These are phyloP conservation scores for Thraustotheca clavata DNA, from an alignment of 352 stramenopile genomes.

Conservation along the genomic window DNA sequence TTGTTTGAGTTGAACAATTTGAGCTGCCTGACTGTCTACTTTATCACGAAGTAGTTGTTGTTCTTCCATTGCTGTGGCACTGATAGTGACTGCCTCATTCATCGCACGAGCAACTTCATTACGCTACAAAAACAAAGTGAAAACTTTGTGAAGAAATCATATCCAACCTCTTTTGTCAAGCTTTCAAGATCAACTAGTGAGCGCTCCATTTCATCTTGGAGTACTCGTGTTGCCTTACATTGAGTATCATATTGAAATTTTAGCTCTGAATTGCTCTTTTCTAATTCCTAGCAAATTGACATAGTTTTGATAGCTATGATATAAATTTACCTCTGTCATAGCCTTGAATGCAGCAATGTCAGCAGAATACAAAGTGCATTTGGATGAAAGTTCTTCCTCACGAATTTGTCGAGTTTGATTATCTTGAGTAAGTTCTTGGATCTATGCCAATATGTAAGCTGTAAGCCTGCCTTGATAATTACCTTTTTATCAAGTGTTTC, in stretches of 20 bases:
- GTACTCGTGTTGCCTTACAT: constrained; percentile 34
- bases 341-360: not conserved
- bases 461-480: not conserved
- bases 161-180: constrained; percentile 34
- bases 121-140: constrained; percentile 26
- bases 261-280: not conserved
- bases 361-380: not conserved
- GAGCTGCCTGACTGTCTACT: constrained; percentile 49
- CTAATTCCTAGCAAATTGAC: not conserved
- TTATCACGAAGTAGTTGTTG: constrained; percentile 54
- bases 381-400: not conserved
- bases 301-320: not conserved
- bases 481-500: constrained; percentile 7
- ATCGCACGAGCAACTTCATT: constrained; percentile 73
- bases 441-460: not conserved
- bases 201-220: constrained; percentile 57
- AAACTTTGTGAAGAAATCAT: not conserved
- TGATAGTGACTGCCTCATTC: constrained; percentile 80
- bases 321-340: not conserved
- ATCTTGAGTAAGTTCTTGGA: not conserved
- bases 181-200: constrained; percentile 50
- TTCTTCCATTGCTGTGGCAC: constrained; percentile 66
- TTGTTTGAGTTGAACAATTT: constrained; percentile 67
- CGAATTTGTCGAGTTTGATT: not conserved
- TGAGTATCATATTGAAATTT: constrained; percentile 25